Evolutionary conservation across 2,329 filamentous ascomycete species (phyloP).

Genomic region (Trichoderma koningii): DNA sequence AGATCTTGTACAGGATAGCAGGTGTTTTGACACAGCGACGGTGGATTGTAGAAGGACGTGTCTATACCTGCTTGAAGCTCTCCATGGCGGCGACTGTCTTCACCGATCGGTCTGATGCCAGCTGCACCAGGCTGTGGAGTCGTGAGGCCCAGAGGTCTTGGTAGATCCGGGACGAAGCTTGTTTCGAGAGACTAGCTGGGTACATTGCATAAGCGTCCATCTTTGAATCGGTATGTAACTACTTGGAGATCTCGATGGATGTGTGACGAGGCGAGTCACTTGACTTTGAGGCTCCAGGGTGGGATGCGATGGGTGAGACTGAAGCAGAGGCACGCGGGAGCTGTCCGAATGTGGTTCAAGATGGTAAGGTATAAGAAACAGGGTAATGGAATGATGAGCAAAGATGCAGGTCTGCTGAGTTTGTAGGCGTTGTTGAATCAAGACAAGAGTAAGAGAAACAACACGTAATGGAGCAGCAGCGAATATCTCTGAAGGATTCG

Average conservation of each 20-base stretch:
- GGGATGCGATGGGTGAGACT: neutral
- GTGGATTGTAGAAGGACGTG: neutral
- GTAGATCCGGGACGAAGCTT: slow-evolving; percentile 52
- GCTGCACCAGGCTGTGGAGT: slow-evolving; percentile 40
- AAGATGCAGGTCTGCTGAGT: neutral
- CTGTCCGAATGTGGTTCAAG: neutral
- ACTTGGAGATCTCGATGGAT: too few relatives aligned
- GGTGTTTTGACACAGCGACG: neutral
- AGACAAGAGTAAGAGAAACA: neutral
- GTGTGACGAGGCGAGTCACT: slow-evolving; percentile 8
- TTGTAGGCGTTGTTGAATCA: neutral
- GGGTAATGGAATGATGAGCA: neutral
- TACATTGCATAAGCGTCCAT: slow-evolving; percentile 59
- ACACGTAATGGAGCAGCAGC: neutral
- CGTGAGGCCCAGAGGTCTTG: slow-evolving; percentile 51
- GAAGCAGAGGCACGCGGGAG: neutral
- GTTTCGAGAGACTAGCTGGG: slow-evolving; percentile 47
- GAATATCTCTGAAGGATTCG: neutral
- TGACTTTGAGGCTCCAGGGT: neutral
- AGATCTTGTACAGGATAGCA: neutral
- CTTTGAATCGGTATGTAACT: neutral
- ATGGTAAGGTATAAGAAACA: neutral
- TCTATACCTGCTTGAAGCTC: slow-evolving; percentile 43
- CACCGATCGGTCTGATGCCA: slow-evolving; percentile 38
- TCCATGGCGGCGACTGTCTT: slow-evolving; percentile 38